Evolutionary conservation across 176 grass and related monocot species (phyloP), one percentile per base, ranked within the genome.

Genomic region (Phragmites australis): DNA sequence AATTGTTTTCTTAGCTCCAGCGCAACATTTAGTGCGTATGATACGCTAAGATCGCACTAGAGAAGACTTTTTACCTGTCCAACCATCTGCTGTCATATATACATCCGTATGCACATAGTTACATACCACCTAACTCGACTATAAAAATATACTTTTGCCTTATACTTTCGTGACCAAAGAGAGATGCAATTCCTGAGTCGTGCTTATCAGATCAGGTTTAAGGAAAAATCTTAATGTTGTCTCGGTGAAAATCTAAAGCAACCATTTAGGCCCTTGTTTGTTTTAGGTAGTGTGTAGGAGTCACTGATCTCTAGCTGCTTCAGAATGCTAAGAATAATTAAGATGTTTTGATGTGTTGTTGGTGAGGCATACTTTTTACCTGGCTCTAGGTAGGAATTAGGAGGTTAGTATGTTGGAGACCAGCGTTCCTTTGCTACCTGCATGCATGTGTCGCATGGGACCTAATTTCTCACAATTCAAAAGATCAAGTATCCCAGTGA

Each of bases 401-500:
- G 73, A 75, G 68, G 61, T 76, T 66, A 73, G 55, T 76, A n/a
- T 77, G 87, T 88, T 82, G 73, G 87, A 93, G 85, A 89, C 75
- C 74, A 89, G 81, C 80, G 69, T 71, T 83, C 82, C 45, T 56
- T 87, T 64, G 55, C 55, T 61, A 58, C n/a, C 72, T 79, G 67
- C 37, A 15, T 34, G 22, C 14, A 31, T 70, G 54, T 79, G 77
- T 76, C 50, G 72, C 64, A 55, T 54, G 17, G 59, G 67, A n/a
- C 6, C 9, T 19, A 19, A 76, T 76, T 76, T 56, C 63, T 81
- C 70, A 23, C 26, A 47, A 42, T 83, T 41, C 47, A 49, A 71
- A 68, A 57, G 6, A 61, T 6, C 10, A 10, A 19, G 39, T 43
- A 67, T 68, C 21, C 45, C 41, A 25, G 7, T 16, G n/a, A n/a